Evolutionary conservation across 129 eudicot species (phyloP), one percentile per base, ranked within the genome.

Genomic region (Centrapalus pauciflorus): DNA sequence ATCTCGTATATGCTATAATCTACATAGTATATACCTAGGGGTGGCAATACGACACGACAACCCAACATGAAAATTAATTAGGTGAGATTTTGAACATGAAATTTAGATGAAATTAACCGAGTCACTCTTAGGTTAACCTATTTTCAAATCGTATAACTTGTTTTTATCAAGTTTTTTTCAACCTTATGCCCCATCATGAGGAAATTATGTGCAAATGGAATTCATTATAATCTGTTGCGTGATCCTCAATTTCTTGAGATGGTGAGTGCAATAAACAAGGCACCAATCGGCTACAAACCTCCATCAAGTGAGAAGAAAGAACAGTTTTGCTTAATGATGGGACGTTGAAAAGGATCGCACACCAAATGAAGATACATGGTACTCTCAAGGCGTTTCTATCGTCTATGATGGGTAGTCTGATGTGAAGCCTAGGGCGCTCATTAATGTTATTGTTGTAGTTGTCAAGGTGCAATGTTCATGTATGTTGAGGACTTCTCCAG

Each of bases 341-440:
- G 43, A 62, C 12, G 50, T 62, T 37, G 68, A 62, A 19, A 27
- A 23, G 13, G 68, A 20, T 10, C 3, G 34, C 17, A 38, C 43
- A 7, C 6, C 46, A 7, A 5, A 17, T 6, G 35, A 62, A 28
- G 46, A 62, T 14, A 45, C 40, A 2, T 62, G 68, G 52, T 16
- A 21, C 7, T n/a, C 65, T 14, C 65, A 59, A n/a, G 65, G 65
- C 14, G 65, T 59, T 59, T 59, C 65, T 29, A 48, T 45, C 19
- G 38, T 4, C 0, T 38, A 3, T 5, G 46, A 38, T 11, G 46
- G 46, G n/a, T 38, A 14, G 46, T 2, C 3, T 2, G 14, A 60
- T 17, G 26, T 33, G 17, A 60, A 32, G 26, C 16, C 17, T n/a
- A 35, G 35, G 35, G 50, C 52, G 5, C 14, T 62, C 8, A 21